These are phyloP conservation scores for Akanthomyces lecanii DNA, from an alignment of 2,329 filamentous ascomycete genomes.

Conservation along the genomic window DNA sequence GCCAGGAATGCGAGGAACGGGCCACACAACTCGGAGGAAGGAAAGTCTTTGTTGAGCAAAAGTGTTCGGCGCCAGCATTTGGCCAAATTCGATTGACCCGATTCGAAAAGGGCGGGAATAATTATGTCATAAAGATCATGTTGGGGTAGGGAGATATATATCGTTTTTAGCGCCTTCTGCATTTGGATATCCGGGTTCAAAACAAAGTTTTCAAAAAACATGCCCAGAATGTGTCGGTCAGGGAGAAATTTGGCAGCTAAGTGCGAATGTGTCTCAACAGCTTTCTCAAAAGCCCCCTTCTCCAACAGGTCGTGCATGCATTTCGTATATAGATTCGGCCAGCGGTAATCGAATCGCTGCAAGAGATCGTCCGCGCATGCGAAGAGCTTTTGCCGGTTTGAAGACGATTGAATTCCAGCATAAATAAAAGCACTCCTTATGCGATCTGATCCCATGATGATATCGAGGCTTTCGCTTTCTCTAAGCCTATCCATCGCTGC, in stretches of 20 bases:
- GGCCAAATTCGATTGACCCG: constrained; percentile 43
- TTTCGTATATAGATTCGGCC: constrained; percentile 50
- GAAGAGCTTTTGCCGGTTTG: constrained; percentile 26
- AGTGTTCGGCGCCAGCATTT: constrained; percentile 45
- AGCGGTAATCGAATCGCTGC: constrained; percentile 35
- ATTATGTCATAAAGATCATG: constrained; percentile 47
- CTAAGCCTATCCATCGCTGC: constrained; percentile 5
- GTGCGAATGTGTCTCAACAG: constrained; percentile 45
- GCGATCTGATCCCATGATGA: neutral
- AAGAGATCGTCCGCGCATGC: constrained; percentile 32
- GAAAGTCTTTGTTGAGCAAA: constrained; percentile 38
- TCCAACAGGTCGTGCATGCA: constrained; percentile 41
- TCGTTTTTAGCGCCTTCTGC: constrained; percentile 37
- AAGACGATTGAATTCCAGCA: constrained; percentile 26
- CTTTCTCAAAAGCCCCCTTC: constrained; percentile 24
- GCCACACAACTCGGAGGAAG: constrained; percentile 36
- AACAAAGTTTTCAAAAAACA: constrained; percentile 41
- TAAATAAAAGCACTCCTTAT: neutral
- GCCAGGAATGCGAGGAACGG: constrained; percentile 47
- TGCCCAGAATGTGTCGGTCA: constrained; percentile 36
- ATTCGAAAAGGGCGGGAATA: constrained; percentile 47
- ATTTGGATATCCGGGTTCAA: constrained; percentile 32
- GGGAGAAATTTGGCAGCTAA: constrained; percentile 42
- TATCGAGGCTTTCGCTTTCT: neutral
- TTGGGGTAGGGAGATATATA: constrained; percentile 43